Conservation (phyloP, 2,329 filamentous ascomycete genomes). For the Sodiomyces alkalinus region DNA sequence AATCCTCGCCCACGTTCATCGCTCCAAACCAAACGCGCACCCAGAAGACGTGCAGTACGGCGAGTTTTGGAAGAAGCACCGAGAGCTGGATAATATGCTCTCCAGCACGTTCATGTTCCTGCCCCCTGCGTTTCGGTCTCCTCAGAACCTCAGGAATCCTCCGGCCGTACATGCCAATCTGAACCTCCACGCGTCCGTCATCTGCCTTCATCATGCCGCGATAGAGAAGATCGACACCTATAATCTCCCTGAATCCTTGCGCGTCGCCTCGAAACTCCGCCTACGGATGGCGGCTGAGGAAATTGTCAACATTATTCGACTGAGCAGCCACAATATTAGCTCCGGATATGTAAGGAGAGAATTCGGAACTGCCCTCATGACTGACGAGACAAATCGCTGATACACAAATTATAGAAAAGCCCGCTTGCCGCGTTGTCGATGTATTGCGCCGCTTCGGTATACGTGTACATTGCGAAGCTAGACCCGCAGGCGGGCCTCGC, state of each 20-base stretch:
- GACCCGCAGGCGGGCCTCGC: slow-evolving; percentile 44
- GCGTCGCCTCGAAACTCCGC: slow-evolving; percentile 55
- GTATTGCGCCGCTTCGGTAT: slow-evolving; percentile 74
- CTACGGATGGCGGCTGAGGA: slow-evolving; percentile 71
- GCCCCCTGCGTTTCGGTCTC: slow-evolving; percentile 59
- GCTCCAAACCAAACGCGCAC: slow-evolving; percentile 51
- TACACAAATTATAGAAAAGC: slow-evolving; percentile 54
- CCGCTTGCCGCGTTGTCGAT: slow-evolving; percentile 70
- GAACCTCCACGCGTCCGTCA: slow-evolving; percentile 74
- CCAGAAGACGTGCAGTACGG: slow-evolving; percentile 62
- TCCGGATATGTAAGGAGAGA: slow-evolving; percentile 50
- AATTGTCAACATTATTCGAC: slow-evolving; percentile 68
- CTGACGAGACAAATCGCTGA: no score
- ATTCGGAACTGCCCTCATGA: no score
- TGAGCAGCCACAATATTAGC: slow-evolving; percentile 59
- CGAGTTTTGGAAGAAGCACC: slow-evolving; percentile 74
- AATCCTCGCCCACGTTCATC: slow-evolving; percentile 69
- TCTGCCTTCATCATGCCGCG: slow-evolving; percentile 79
- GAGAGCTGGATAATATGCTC: slow-evolving; percentile 66
- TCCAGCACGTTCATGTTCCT: slow-evolving; percentile 66
- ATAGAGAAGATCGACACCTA: slow-evolving; percentile 70
- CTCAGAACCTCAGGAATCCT: slow-evolving; percentile 50
- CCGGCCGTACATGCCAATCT: slow-evolving; percentile 74
- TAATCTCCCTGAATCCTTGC: slow-evolving; percentile 46
- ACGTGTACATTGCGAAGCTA: slow-evolving; percentile 62